Evolutionary conservation across 108 stramenopile species (phyloP).

Genomic region (Pseudonitzschia multistriata): DNA sequence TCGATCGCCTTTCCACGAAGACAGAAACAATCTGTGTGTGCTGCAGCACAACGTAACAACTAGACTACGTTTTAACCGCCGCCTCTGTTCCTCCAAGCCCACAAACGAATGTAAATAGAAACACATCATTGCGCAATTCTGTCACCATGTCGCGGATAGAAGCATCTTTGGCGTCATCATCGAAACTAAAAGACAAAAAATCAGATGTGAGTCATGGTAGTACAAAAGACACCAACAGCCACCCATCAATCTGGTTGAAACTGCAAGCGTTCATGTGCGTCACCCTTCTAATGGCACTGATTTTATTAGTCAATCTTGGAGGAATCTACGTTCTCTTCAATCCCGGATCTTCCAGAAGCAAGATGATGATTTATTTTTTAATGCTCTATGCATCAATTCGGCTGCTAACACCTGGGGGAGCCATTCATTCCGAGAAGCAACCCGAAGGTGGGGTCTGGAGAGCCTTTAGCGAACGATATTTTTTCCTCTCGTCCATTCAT

Average conservation of each 20-base stretch:
- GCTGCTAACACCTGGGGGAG: not conserved
- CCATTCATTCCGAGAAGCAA: not conserved
- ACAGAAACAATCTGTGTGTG: no score
- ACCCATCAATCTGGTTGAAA: conserved; percentile 1
- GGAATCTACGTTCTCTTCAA: not conserved
- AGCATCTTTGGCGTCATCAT: no score
- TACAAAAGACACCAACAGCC: not conserved
- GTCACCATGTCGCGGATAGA: no score
- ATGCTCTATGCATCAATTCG: not conserved
- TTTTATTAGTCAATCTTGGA: not conserved
- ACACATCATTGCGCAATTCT: no score
- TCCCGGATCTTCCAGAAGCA: not conserved
- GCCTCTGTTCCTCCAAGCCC: no score
- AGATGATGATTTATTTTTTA: not conserved
- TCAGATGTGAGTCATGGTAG: no score
- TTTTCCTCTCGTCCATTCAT: not conserved
- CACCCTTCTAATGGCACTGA: not conserved
- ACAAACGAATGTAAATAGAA: no score
- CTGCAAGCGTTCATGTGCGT: not conserved
- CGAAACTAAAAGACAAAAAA: no score
- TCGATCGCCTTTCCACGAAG: no score
- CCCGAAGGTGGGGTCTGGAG: not conserved
- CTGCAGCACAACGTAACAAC: no score
- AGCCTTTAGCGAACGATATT: not conserved
- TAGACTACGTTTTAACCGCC: no score